Evolutionary conservation across 2,329 filamentous ascomycete genomes (phyloP), one percentile per base, ranked within the genome.

Genomic region (Orbilia oligospora): DNA sequence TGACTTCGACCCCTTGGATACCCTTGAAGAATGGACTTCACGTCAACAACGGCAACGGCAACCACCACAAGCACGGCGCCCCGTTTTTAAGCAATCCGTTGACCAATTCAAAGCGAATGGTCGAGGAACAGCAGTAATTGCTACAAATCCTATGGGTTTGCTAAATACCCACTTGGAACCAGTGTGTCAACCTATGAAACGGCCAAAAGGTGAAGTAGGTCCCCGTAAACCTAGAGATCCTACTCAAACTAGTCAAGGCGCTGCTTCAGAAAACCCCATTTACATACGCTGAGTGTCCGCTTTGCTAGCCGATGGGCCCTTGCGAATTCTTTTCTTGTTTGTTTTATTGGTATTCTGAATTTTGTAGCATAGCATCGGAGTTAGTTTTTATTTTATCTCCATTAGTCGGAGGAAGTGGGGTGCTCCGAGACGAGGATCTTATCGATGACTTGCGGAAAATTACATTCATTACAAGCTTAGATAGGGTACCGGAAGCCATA

Each of bases 61-160:
- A 30, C 27, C 3, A 30, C 3, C 3, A 16, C n/a, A 33, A 27
- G 20, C 24, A 5, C 30, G 18, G 9, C 73, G 73, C 20, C 73
- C 73, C 2, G 61, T 68, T 5, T 77, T 77, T 22, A 71, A 68
- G 38, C 73, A 77, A 48, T 71, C 73, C 6, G 41, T 77, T 20
- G 30, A 66, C 38, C 73, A 77, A 56, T 77, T 77, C 46, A 77
- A 65, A 36, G 33, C 66, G 18, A 66, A 18, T 22, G 14, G 51
- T 20, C 27, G 30, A 12, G 10, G 14, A 12, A 38, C 16, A 3
- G 10, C 5, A 5, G 8, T 16, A 16, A 44, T 33, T 4, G 5
- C 20, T 3, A 49, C 20, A 38, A 33, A 41, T 10, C 2, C 36
- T 8, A 22, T 18, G 38, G 48, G 24, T 20, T 20, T 53, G 3